Evolutionary conservation across 2,329 filamentous ascomycete species (phyloP), one percentile per base, ranked within the genome.

Genomic region (Nemania abortiva): DNA sequence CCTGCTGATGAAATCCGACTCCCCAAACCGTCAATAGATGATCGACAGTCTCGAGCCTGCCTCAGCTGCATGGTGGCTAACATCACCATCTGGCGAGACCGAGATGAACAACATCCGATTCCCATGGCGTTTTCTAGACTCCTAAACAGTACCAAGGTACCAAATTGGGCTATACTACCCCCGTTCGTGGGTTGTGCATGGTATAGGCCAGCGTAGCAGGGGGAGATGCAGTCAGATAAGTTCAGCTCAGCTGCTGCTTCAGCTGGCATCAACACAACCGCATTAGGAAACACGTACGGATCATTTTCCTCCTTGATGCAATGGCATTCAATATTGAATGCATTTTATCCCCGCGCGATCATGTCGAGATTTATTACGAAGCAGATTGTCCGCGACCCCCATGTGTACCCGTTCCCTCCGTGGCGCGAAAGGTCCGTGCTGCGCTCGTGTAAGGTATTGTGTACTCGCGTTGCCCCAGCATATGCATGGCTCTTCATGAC

Each of bases 231-330:
- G 15, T n/a, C 2, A 54, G 29, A 34, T 34, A 34, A 54, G 50
- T 49, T 56, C 52, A 54, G 52, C 52, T 63, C 58, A 57, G 29
- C 57, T 54, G 37, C 34, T 29, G n/a, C 52, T 27, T 66, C 64
- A 66, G 64, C 64, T 66, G 52, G 64, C 64, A 18, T 66, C n/a
- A 20, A 20, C 10, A 31, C 53, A 57, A 3, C 58, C 58, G n/a
- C 50, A 66, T 62, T 57, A 39, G 64, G 64, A 55, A 62, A 66
- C 47, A 47, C 15, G 5, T 34, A 31, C 52, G 52, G 52, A n/a
- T 9, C 29, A 20, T 13, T 31, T 18, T 34, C 52, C 52, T n/a
- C 29, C 45, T 42, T 53, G 49, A 39, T 20, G 34, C 57, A 52
- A n/a, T n/a, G 42, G 57, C 52, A 57, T 52, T 55, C 27, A 54